Percentiles rank a stretch among this genome's conserved stretches.
These are phyloP conservation scores for Solanum acaule DNA, from an alignment of 257 asterid genomes.

Conservation along the genomic window DNA sequence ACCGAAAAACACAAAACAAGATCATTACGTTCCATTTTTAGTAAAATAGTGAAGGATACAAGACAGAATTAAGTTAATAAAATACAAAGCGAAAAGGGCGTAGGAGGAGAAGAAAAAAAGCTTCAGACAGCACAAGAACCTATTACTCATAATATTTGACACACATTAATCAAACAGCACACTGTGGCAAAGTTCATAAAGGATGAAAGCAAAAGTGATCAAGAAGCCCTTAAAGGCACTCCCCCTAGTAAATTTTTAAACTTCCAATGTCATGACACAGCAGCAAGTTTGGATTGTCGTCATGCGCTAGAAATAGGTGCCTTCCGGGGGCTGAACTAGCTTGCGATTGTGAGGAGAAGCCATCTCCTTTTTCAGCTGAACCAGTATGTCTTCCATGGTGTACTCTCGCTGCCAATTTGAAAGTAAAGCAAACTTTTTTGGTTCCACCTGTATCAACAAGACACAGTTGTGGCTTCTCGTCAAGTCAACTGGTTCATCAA, in stretches of 20 bases:
- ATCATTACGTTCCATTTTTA: background rate
- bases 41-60: background rate
- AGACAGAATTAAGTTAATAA: background rate
- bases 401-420: conserved; percentile 74
- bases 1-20: background rate
- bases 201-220: background rate
- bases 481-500: background rate
- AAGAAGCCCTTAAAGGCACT: background rate
- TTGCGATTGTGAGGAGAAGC: conserved; percentile 57
- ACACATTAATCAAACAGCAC: background rate
- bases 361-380: conserved; percentile 62
- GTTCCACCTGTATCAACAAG: conserved; percentile 51
- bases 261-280: conserved; percentile 2
- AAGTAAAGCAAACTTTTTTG: conserved; percentile 57
- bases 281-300: background rate
- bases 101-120: background rate
- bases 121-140: background rate
- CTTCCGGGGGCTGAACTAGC: conserved; percentile 84
- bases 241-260: background rate
- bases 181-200: background rate
- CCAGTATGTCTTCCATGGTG: conserved; percentile 62
- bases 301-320: conserved; percentile 60
- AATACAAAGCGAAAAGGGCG: background rate
- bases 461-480: background rate
- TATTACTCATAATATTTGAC: background rate